These are phyloP conservation scores for Diaporthe batatas DNA, from an alignment of 2,329 filamentous ascomycete genomes.

Conservation along the genomic window DNA sequence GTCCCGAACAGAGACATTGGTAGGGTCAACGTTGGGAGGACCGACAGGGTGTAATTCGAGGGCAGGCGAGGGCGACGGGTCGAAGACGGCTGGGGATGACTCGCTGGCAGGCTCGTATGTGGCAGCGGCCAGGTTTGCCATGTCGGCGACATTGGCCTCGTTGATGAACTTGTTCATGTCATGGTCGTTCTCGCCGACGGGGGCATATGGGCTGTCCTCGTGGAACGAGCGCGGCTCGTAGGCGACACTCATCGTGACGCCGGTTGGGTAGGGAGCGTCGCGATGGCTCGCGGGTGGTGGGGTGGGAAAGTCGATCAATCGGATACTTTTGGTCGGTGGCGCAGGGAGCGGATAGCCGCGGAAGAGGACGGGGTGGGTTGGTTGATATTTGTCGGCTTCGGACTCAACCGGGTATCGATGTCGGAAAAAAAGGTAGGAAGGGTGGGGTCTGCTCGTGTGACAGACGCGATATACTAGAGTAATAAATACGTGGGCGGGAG, in stretches of 20 bases:
- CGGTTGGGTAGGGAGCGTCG: background rate
- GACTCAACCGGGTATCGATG: background rate
- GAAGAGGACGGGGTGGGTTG: background rate
- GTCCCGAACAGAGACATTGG: slow-evolving; percentile 50
- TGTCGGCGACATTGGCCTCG: slow-evolving; percentile 54
- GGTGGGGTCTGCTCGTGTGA: background rate
- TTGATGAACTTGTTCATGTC: slow-evolving; percentile 42
- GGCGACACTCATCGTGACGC: slow-evolving; percentile 61
- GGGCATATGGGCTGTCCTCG: slow-evolving; percentile 62
- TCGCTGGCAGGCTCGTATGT: slow-evolving; percentile 46
- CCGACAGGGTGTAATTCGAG: slow-evolving; percentile 54
- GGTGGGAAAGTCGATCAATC: slow-evolving; percentile 14
- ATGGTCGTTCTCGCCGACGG: slow-evolving; percentile 55
- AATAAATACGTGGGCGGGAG: slow-evolving; percentile 8
- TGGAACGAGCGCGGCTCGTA: slow-evolving; percentile 65
- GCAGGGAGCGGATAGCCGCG: slow-evolving; percentile 9
- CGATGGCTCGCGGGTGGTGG: background rate
- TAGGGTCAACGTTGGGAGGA: slow-evolving; percentile 46
- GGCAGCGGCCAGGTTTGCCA: slow-evolving; percentile 53
- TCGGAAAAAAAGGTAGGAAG: background rate
- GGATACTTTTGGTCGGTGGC: background rate
- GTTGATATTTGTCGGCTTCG: background rate
- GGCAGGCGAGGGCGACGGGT: slow-evolving; percentile 52
- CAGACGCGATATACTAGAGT: background rate
- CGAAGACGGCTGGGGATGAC: slow-evolving; percentile 49